phyloP scores from a whole-genome alignment of 2,329 filamentous ascomycete species.

The Mariannaea sp. region DNA sequence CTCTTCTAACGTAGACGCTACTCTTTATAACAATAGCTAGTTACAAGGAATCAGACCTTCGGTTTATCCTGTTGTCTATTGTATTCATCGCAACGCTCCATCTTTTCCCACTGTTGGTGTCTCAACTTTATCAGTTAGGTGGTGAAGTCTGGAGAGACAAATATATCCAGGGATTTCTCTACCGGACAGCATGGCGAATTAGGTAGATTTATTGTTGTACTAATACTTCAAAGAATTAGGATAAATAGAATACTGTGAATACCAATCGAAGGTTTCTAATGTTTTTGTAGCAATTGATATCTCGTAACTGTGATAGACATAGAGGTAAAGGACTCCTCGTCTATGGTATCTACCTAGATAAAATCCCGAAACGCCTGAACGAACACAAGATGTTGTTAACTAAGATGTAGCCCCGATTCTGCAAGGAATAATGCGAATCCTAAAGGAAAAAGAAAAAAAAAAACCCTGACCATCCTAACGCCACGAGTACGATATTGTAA shows the following conservation, averaged over 20 bases:
- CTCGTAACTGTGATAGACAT: conserved; percentile 21
- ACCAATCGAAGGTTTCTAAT: background rate
- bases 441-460: too few relatives aligned
- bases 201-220: conserved; percentile 14
- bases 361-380: conserved; percentile 31
- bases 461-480: conserved; percentile 29
- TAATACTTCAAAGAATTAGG: conserved; percentile 21
- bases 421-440: conserved; percentile 19
- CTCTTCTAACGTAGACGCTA: too few relatives aligned
- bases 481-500: conserved; percentile 29
- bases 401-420: conserved; percentile 4
- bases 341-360: conserved; percentile 32
- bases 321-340: conserved; percentile 19
- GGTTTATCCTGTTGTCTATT: too few relatives aligned
- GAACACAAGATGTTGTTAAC: conserved; percentile 15
- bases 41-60: too few relatives aligned
- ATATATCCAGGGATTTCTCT: conserved; percentile 1
- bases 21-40: too few relatives aligned
- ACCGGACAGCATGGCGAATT: conserved; percentile 1
- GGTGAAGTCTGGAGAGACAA: background rate
- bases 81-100: too few relatives aligned
- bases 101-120: too few relatives aligned
- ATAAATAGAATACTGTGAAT: background rate
- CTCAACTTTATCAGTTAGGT: background rate
- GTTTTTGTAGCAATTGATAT: background rate